phyloP scores from a whole-genome alignment of 495 filamentous ascomycete genomes.

The Aspergillus cavernicola region DNA sequence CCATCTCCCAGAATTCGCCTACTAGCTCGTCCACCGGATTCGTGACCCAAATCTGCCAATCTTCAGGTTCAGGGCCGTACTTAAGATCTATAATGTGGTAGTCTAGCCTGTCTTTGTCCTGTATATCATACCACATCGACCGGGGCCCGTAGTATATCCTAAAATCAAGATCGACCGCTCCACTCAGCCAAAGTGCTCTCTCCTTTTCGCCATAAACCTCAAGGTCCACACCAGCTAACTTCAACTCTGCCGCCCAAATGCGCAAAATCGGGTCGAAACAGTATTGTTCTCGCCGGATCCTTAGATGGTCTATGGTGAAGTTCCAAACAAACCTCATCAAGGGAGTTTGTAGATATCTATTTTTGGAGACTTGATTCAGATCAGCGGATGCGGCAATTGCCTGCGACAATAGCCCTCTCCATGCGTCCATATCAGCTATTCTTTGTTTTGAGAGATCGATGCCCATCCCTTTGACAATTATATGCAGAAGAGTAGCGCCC shows the following conservation, averaged over 20 bases:
- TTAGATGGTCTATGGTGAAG: too few species aligned
- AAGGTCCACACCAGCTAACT: not conserved
- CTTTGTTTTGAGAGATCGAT: not conserved
- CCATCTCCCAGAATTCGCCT: not conserved
- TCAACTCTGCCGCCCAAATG: not conserved
- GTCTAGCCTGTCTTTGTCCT: too few species aligned
- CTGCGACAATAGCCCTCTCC: too few species aligned
- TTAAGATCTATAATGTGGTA: too few species aligned
- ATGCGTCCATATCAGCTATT: not conserved
- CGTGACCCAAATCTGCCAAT: not conserved
- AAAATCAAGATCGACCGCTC: not conserved
- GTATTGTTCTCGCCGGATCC: too few species aligned
- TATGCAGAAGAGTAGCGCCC: not conserved
- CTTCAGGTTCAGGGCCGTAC: not conserved
- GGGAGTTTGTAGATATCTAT: not conserved
- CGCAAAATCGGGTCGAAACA: too few species aligned
- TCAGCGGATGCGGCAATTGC: too few species aligned
- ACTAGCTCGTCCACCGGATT: not conserved
- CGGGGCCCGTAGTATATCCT: too few species aligned
- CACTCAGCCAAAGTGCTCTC: not conserved
- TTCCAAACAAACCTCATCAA: too few species aligned
- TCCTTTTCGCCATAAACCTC: not conserved
- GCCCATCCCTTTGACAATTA: not conserved
- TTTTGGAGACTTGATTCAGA: too few species aligned
- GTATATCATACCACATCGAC: too few species aligned